Conservation (phyloP, 177 flowering plant species). For the Vitis hybrid region DNA sequence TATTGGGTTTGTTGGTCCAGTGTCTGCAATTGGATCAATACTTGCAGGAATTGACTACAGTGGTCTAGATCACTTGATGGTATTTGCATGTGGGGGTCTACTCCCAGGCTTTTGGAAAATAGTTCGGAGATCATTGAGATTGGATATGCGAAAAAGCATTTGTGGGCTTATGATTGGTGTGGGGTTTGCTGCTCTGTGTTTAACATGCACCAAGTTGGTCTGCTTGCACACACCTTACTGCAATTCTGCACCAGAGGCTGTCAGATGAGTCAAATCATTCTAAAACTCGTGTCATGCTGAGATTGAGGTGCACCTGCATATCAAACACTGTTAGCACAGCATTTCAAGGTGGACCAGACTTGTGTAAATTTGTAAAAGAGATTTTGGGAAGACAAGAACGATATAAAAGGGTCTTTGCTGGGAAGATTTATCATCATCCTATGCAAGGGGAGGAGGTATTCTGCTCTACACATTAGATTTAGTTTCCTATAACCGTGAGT, state of each 20-base stretch:
- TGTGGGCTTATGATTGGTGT: constrained; percentile 62
- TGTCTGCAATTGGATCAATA: constrained; percentile 84
- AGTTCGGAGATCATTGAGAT: constrained; percentile 49
- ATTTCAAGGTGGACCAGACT: too few relatives aligned
- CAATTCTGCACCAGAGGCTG: constrained; percentile 97
- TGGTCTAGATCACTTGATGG: constrained; percentile 86
- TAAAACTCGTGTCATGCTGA: background rate
- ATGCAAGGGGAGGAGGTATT: too few relatives aligned
- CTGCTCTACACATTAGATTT: too few relatives aligned
- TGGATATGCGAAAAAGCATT: constrained; percentile 54
- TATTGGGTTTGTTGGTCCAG: constrained; percentile 76
- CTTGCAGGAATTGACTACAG: constrained; percentile 87
- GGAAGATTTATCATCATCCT: too few relatives aligned
- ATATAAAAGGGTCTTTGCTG: too few relatives aligned
- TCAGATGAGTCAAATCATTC: constrained; percentile 37
- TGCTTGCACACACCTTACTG: constrained; percentile 95
- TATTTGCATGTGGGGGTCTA: constrained; percentile 84
- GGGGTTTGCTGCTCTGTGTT: constrained; percentile 62
- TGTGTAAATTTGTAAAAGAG: too few relatives aligned
- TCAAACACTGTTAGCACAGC: too few relatives aligned
- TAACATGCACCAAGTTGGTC: constrained; percentile 73
- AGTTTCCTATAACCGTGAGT: too few relatives aligned
- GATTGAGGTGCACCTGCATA: background rate
- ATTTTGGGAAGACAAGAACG: too few relatives aligned
- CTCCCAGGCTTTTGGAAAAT: constrained; percentile 68